Conservation (phyloP, 352 stramenopile species). For the Phytopythium montanum region DNA sequence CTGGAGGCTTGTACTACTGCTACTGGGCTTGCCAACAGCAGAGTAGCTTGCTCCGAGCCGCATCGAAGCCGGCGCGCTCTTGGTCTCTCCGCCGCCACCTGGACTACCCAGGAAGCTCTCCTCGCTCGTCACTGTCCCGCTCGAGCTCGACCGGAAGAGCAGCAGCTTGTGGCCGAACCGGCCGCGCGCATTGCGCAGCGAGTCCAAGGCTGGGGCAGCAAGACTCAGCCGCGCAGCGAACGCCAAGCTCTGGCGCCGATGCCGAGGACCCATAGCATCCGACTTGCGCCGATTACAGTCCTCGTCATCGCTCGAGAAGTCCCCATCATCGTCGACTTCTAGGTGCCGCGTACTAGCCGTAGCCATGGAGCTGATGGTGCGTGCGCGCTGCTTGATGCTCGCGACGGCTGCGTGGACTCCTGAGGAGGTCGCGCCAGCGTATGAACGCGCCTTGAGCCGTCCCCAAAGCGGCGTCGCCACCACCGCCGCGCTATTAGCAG, state of each 20-base stretch:
- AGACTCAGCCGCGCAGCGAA: slow-evolving; percentile 28
- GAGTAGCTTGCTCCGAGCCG: slow-evolving; percentile 12
- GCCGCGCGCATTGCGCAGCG: slow-evolving; percentile 21
- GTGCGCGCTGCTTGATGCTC: slow-evolving; percentile 29
- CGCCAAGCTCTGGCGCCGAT: slow-evolving; percentile 20
- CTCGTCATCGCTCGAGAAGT: slow-evolving; percentile 64
- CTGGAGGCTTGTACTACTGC: slow-evolving; percentile 18
- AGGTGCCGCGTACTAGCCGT: slow-evolving; percentile 6
- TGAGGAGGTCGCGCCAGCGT: slow-evolving; percentile 25
- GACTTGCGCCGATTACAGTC: slow-evolving; percentile 28
- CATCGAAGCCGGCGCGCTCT: slow-evolving; percentile 14
- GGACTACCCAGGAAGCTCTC: slow-evolving; percentile 37
- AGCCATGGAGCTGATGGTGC: slow-evolving; percentile 13
- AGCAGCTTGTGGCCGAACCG: slow-evolving; percentile 30
- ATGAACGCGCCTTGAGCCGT: slow-evolving; percentile 39
- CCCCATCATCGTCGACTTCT: slow-evolving; percentile 33
- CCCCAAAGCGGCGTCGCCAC: slow-evolving; percentile 11
- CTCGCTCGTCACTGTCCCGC: slow-evolving; percentile 45
- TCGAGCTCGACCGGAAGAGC: slow-evolving; percentile 48
- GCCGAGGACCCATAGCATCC: slow-evolving; percentile 9
- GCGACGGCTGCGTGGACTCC: slow-evolving; percentile 22
- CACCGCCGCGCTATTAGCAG: not conserved
- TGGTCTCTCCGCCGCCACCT: slow-evolving; percentile 13
- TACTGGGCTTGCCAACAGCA: slow-evolving; percentile 7
- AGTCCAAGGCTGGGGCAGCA: slow-evolving; percentile 26